A percentile compares a stretch with the other conserved stretches of the same genome.
phyloP scores from a whole-genome alignment of 2,329 filamentous ascomycete genomes.

The Pestalotiopsis sp. region DNA sequence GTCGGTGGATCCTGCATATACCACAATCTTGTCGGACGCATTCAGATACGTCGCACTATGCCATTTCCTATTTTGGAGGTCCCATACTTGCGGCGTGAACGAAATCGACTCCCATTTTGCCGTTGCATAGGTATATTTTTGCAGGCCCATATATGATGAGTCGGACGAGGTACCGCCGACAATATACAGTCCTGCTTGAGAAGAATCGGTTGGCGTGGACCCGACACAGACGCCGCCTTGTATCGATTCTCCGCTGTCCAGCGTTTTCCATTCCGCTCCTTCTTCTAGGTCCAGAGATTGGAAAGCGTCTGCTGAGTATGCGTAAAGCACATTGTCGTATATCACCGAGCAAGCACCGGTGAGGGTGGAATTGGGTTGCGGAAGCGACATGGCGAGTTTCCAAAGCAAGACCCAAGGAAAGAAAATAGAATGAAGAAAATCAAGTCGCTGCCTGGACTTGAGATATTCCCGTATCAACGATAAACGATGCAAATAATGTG shows the following conservation, averaged over 20 bases:
- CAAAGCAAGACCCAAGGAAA: slow-evolving; percentile 13
- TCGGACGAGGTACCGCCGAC: slow-evolving; percentile 70
- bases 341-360: slow-evolving; percentile 81
- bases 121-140: slow-evolving; percentile 63
- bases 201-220: slow-evolving; percentile 60
- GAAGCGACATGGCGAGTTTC: slow-evolving; percentile 64
- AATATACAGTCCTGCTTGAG: slow-evolving; percentile 71
- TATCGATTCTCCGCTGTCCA: slow-evolving; percentile 70
- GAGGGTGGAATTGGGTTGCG: slow-evolving; percentile 70
- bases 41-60: slow-evolving; percentile 79
- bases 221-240: slow-evolving; percentile 78
- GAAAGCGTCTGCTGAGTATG: slow-evolving; percentile 76
- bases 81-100: slow-evolving; percentile 38
- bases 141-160: slow-evolving; percentile 71
- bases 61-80: slow-evolving; percentile 69
- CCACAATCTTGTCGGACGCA: slow-evolving; percentile 69
- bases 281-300: slow-evolving; percentile 70
- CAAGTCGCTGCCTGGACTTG: slow-evolving; percentile 6
- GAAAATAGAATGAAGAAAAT: background rate
- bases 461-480: slow-evolving; percentile 2
- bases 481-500: background rate
- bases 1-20: slow-evolving; percentile 78
- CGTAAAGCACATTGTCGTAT: slow-evolving; percentile 80
- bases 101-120: slow-evolving; percentile 54
- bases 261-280: slow-evolving; percentile 71